Evolutionary conservation across 2,329 filamentous ascomycete species (phyloP).

Genomic region (Colletotrichum sublineola): DNA sequence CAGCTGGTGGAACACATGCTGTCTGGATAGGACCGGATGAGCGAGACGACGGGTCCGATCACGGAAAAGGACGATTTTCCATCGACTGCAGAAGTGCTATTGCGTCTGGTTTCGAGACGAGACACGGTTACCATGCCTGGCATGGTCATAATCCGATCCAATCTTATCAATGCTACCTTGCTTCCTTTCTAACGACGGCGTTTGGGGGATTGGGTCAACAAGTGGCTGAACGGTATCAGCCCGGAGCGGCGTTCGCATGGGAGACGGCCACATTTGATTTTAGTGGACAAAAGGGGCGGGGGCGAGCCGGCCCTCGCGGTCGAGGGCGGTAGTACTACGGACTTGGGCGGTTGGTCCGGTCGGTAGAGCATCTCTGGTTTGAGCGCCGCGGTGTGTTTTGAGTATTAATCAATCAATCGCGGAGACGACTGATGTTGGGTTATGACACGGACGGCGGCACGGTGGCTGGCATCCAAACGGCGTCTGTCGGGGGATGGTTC

Average conservation of each 20-base stretch:
- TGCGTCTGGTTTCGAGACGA: slow-evolving; percentile 21
- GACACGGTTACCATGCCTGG: slow-evolving; percentile 6
- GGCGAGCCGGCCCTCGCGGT: slow-evolving; percentile 29
- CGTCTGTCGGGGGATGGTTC: slow-evolving; percentile 37
- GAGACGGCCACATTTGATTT: slow-evolving; percentile 39
- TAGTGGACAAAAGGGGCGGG: slow-evolving; percentile 30
- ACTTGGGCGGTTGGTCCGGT: slow-evolving; percentile 12
- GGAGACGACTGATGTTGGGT: slow-evolving; percentile 42
- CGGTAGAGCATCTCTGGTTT: slow-evolving; percentile 41
- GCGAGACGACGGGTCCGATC: slow-evolving; percentile 29
- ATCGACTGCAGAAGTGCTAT: slow-evolving; percentile 12
- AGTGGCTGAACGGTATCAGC: slow-evolving; percentile 41
- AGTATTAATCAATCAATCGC: slow-evolving; percentile 42
- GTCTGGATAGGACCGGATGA: slow-evolving; percentile 36
- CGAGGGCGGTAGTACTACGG: slow-evolving; percentile 22
- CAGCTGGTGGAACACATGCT: slow-evolving; percentile 32
- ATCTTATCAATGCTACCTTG: slow-evolving; percentile 38
- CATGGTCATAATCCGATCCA: slow-evolving; percentile 33
- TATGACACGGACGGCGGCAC: slow-evolving; percentile 38
- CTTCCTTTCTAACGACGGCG: slow-evolving; percentile 40
- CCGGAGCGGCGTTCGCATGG: slow-evolving; percentile 39
- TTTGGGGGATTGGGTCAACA: slow-evolving; percentile 28
- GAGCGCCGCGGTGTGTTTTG: slow-evolving; percentile 41
- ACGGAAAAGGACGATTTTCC: slow-evolving; percentile 22
- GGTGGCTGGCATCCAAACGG: slow-evolving; percentile 42